Evolutionary conservation across 2,329 filamentous ascomycete genomes (phyloP).

Genomic region (Aspergillus amoenus): DNA sequence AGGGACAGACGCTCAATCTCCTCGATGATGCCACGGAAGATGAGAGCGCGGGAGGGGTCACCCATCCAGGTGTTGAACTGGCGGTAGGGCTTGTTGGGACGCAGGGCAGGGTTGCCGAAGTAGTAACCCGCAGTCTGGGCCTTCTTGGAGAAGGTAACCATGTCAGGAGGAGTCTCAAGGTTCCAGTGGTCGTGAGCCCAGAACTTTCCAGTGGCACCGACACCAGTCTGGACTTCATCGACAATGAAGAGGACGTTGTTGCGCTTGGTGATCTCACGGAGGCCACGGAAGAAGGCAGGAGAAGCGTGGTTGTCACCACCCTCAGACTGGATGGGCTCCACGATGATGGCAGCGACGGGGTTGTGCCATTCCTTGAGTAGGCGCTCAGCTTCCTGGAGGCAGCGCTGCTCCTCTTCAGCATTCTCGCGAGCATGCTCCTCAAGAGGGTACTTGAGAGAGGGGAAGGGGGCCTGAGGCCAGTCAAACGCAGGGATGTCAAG

Average conservation of each 20-base stretch:
- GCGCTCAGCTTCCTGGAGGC: slow-evolving; percentile 78
- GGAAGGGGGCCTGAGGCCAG: slow-evolving; percentile 91
- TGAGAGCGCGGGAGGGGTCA: slow-evolving; percentile 77
- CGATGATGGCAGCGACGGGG: slow-evolving; percentile 76
- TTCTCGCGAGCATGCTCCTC: slow-evolving; percentile 79
- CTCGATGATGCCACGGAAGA: slow-evolving; percentile 82
- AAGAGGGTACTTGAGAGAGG: slow-evolving; percentile 80
- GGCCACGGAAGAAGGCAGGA: slow-evolving; percentile 79
- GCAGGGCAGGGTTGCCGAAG: slow-evolving; percentile 74
- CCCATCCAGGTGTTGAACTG: slow-evolving; percentile 99
- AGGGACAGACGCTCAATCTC: slow-evolving; percentile 76
- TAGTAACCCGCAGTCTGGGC: slow-evolving; percentile 93
- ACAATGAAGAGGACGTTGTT: slow-evolving; percentile 78
- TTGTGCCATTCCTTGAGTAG: slow-evolving; percentile 76
- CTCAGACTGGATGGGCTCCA: slow-evolving; percentile 92
- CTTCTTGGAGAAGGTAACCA: slow-evolving; percentile 95
- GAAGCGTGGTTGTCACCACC: slow-evolving; percentile 93
- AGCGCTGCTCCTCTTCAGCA: slow-evolving; percentile 74
- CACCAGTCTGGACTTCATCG: slow-evolving; percentile 90
- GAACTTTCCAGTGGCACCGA: slow-evolving; percentile 90
- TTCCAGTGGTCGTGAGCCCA: slow-evolving; percentile 98
- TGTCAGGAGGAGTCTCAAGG: slow-evolving; percentile 75
- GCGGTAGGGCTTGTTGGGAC: slow-evolving; percentile 89
- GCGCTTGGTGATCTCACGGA: slow-evolving; percentile 71
- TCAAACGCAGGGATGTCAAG: slow-evolving; percentile 92